phyloP scores from a whole-genome alignment of 2,329 filamentous ascomycete species.

The Xenoacremonium recifei region DNA sequence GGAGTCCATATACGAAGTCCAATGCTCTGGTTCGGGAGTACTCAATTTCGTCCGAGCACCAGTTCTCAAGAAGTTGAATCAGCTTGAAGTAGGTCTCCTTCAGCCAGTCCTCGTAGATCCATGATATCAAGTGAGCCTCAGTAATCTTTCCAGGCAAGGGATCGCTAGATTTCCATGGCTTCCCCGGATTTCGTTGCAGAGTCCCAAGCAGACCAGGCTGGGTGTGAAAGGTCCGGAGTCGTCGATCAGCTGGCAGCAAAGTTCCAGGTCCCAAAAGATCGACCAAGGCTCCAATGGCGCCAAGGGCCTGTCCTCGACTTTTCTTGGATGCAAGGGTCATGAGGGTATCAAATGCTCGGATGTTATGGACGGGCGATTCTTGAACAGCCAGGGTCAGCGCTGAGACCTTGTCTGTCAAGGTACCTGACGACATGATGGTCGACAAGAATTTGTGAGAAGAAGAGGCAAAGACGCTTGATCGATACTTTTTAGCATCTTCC shows the following conservation, averaged over 20 bases:
- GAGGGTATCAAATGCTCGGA: slow-evolving; percentile 82
- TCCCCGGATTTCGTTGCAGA: slow-evolving; percentile 59
- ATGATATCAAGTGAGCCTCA: slow-evolving; percentile 76
- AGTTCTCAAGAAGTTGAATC: slow-evolving; percentile 84
- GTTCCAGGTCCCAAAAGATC: slow-evolving; percentile 91
- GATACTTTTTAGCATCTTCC: slow-evolving; percentile 74
- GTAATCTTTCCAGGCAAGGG: slow-evolving; percentile 72
- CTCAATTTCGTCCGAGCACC: slow-evolving; percentile 94
- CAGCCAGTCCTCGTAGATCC: slow-evolving; percentile 93
- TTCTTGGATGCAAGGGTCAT: slow-evolving; percentile 85
- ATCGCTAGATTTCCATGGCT: slow-evolving; percentile 66
- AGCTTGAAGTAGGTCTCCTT: slow-evolving; percentile 94
- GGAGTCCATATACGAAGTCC: slow-evolving; percentile 85
- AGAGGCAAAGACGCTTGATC: slow-evolving; percentile 69
- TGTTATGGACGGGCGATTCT: slow-evolving; percentile 92
- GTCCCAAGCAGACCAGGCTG: slow-evolving; percentile 75
- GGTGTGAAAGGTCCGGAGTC: slow-evolving; percentile 73
- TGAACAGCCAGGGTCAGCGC: slow-evolving; percentile 92
- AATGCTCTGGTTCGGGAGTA: slow-evolving; percentile 86
- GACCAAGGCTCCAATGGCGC: slow-evolving; percentile 88
- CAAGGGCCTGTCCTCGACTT: slow-evolving; percentile 87
- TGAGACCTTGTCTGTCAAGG: slow-evolving; percentile 93
- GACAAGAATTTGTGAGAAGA: slow-evolving; percentile 95
- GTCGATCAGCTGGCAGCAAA: slow-evolving; percentile 77
- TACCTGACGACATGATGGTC: slow-evolving; percentile 95